Conservation (phyloP, 805 yeast species). For the Ogataea chonburiensis region DNA sequence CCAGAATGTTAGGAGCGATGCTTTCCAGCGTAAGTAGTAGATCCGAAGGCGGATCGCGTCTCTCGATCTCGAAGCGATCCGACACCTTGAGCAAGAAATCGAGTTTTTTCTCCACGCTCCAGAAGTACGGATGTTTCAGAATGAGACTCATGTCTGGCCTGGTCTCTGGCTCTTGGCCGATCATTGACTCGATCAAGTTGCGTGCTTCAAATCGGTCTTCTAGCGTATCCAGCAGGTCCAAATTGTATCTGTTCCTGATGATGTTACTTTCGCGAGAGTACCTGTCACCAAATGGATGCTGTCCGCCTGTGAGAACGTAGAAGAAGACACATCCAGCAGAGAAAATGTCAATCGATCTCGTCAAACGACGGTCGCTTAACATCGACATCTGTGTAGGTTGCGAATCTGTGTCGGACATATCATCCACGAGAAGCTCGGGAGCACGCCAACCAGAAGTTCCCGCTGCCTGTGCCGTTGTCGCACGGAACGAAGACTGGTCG, state of each 20-base stretch:
- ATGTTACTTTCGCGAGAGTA: slow-evolving; percentile 88
- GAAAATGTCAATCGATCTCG: slow-evolving; percentile 89
- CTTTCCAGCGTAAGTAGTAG: slow-evolving; percentile 58
- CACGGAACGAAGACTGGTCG: slow-evolving; percentile 90
- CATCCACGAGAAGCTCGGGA: slow-evolving; percentile 71
- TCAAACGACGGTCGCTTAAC: slow-evolving; percentile 54
- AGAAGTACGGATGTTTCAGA: slow-evolving; percentile 84
- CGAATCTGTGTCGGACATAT: slow-evolving; percentile 25
- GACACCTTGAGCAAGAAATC: slow-evolving; percentile 85
- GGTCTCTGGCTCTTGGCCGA: slow-evolving; percentile 56
- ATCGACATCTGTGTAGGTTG: slow-evolving; percentile 8
- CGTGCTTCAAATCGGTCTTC: slow-evolving; percentile 61
- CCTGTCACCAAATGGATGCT: slow-evolving; percentile 94
- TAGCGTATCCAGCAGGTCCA: slow-evolving; percentile 44
- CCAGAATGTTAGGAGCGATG: slow-evolving; percentile 64
- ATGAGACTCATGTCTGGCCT: slow-evolving; percentile 73
- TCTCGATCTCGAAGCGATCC: slow-evolving; percentile 89
- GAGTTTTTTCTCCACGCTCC: slow-evolving; percentile 71
- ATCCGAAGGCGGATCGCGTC: slow-evolving; percentile 70
- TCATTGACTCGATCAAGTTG: slow-evolving; percentile 73
- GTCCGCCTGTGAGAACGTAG: slow-evolving; percentile 78
- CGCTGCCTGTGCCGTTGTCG: slow-evolving; percentile 89
- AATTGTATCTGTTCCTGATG: slow-evolving; percentile 58
- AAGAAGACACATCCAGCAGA: slow-evolving; percentile 93
- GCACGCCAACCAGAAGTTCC: slow-evolving; percentile 99